phyloP scores from a whole-genome alignment of 192 early-diverging fungal genomes.

The Coemansia sp. region DNA sequence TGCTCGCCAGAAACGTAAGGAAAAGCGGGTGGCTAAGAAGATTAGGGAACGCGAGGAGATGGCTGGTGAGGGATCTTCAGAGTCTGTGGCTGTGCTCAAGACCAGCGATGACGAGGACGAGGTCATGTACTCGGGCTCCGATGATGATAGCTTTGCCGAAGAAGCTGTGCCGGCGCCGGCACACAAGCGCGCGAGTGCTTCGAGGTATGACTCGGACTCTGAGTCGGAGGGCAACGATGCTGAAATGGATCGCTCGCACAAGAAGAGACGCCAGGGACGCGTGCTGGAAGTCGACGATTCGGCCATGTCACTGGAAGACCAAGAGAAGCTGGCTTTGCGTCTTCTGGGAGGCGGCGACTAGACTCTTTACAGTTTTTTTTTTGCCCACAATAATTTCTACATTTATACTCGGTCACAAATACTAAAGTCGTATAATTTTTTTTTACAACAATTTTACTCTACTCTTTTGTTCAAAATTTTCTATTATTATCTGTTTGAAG shows the following conservation, averaged over 20 bases:
- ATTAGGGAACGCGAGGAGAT: constrained; percentile 57
- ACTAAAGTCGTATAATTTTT: not conserved
- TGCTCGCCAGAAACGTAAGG: constrained; percentile 63
- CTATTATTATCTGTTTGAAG: not conserved
- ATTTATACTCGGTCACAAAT: not conserved
- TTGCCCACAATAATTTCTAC: not conserved
- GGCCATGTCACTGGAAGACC: constrained; percentile 46
- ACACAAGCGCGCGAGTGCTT: not conserved
- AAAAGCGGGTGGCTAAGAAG: constrained; percentile 73
- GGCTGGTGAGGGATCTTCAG: constrained; percentile 15
- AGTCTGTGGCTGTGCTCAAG: constrained; percentile 21
- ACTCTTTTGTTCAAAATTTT: not conserved
- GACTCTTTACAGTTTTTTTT: not conserved
- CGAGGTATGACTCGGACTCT: constrained; percentile 6
- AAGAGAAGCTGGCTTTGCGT: constrained; percentile 52
- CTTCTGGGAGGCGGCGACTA: constrained; percentile 34
- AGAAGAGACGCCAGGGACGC: constrained; percentile 13
- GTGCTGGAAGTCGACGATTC: constrained; percentile 44
- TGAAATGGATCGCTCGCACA: constrained; percentile 1
- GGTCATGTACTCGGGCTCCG: not conserved
- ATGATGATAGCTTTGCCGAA: constrained; percentile 22
- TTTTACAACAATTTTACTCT: not conserved
- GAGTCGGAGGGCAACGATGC: constrained; percentile 23
- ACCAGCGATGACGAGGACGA: constrained; percentile 25
- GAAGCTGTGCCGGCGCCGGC: constrained; percentile 8